A percentile compares a stretch with the other conserved stretches of the same genome.
Conservation (phyloP, 225 moss, liverwort and hornwort genomes). For the Takakia lepidozioides region DNA sequence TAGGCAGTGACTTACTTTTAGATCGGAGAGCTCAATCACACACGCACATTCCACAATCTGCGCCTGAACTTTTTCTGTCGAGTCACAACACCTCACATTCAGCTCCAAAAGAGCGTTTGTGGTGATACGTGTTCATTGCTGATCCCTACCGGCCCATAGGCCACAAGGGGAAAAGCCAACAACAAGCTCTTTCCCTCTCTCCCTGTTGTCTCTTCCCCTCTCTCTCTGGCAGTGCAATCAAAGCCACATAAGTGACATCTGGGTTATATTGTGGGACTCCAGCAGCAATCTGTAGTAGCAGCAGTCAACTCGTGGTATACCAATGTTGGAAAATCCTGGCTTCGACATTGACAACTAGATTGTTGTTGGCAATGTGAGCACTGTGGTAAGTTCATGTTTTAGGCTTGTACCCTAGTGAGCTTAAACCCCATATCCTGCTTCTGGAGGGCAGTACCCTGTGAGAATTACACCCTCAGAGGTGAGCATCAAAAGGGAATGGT, state of each 20-base stretch:
- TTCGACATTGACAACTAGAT: background rate
- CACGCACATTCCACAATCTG: slow-evolving; percentile 89
- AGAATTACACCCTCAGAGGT: background rate
- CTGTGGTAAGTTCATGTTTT: background rate
- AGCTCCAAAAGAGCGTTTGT: no score
- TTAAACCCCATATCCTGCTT: background rate
- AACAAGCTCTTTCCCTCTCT: no score
- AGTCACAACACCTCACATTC: no score
- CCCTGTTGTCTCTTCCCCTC: no score
- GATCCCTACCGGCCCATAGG: no score
- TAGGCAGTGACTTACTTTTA: slow-evolving; percentile 41
- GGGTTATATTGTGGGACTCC: no score
- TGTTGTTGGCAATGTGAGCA: background rate
- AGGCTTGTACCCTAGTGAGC: background rate
- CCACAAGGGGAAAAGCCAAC: no score
- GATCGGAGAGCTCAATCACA: slow-evolving; percentile 70
- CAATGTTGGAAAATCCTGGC: background rate
- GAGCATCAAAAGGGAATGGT: background rate
- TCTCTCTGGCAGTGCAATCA: no score
- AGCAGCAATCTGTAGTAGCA: slow-evolving; percentile 1
- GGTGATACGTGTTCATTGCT: no score
- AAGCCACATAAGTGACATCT: no score
- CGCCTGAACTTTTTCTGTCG: slow-evolving; percentile 63
- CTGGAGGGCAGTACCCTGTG: background rate
- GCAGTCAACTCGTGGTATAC: background rate